Evolutionary conservation across 352 stramenopile species (phyloP).

Genomic region (Phytophthora citricola): DNA sequence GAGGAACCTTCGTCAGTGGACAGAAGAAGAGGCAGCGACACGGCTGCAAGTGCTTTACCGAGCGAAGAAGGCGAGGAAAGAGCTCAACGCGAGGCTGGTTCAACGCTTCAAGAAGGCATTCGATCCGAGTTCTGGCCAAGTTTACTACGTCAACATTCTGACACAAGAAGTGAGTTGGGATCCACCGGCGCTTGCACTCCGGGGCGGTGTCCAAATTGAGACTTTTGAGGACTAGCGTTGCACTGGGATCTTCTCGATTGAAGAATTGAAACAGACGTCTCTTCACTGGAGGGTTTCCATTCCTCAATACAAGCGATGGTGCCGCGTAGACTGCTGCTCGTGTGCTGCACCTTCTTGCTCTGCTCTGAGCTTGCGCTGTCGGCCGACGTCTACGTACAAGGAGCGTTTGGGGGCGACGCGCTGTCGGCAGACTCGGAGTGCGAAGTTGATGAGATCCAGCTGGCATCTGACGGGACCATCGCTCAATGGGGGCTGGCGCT

Average conservation of each 20-base stretch:
- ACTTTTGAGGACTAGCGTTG: constrained; percentile 24
- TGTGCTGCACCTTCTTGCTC: constrained; percentile 14
- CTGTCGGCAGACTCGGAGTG: constrained; percentile 32
- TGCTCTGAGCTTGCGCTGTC: neutral
- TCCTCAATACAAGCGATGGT: neutral
- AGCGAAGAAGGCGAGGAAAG: constrained; percentile 48
- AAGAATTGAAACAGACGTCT: constrained; percentile 8
- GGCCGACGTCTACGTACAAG: constrained; percentile 20
- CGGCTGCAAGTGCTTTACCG: constrained; percentile 69
- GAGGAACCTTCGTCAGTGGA: constrained; percentile 40
- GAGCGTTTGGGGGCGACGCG: constrained; percentile 7
- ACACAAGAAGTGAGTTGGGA: constrained; percentile 77
- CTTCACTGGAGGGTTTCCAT: constrained; percentile 1
- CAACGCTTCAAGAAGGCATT: constrained; percentile 65
- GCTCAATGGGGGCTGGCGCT: constrained; percentile 50
- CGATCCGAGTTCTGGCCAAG: constrained; percentile 50
- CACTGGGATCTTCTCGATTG: constrained; percentile 6
- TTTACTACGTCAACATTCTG: constrained; percentile 82
- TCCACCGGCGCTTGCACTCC: constrained; percentile 42
- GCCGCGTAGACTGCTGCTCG: constrained; percentile 11
- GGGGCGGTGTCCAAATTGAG: constrained; percentile 35
- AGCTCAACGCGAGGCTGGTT: constrained; percentile 43
- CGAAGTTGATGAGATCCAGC: constrained; percentile 71
- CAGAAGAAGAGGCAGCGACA: constrained; percentile 50
- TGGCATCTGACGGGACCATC: constrained; percentile 73